Evolutionary conservation across 2,329 filamentous ascomycete genomes (phyloP).

Genomic region (Cercospora janseana): DNA sequence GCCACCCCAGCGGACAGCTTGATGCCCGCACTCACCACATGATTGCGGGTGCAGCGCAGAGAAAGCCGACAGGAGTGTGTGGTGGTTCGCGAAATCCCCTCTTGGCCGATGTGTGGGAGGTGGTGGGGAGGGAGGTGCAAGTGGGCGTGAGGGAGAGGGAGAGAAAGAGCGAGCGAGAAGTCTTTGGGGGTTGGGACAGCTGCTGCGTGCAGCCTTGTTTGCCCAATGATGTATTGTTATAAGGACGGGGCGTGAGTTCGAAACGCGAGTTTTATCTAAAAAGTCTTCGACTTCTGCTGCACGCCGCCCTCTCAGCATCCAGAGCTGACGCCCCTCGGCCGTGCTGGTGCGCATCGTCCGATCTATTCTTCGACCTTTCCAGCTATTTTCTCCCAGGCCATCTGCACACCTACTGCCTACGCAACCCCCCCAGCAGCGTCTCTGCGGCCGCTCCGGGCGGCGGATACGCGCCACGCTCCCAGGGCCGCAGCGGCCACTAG

Average conservation of each 20-base stretch:
- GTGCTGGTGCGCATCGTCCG: neutral
- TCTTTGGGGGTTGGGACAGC: constrained; percentile 1
- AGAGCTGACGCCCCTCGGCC: constrained; percentile 1
- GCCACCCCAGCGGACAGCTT: neutral
- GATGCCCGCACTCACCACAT: constrained; percentile 14
- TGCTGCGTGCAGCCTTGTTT: neutral
- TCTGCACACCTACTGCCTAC: constrained; percentile 1
- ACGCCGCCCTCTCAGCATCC: neutral
- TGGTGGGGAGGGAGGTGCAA: neutral
- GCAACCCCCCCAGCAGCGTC: constrained; percentile 7
- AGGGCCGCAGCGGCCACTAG: neutral
- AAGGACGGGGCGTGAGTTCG: constrained; percentile 1
- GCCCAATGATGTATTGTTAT: constrained; percentile 7
- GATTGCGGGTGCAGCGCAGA: constrained; percentile 9
- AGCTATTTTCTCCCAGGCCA: constrained; percentile 3
- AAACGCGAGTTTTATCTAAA: neutral
- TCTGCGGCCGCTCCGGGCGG: constrained; percentile 3
- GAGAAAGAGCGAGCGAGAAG: constrained; percentile 1
- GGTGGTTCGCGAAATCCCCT: neutral
- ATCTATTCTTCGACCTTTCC: constrained; percentile 9
- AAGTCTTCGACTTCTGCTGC: neutral
- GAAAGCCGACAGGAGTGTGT: constrained; percentile 13
- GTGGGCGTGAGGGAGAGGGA: neutral
- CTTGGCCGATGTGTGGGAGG: neutral
- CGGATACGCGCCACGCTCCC: constrained; percentile 5